Percentiles rank a stretch among this genome's conserved stretches.
These are phyloP conservation scores for Claviceps pazoutovae DNA, from an alignment of 2,329 filamentous ascomycete genomes.

Conservation along the genomic window DNA sequence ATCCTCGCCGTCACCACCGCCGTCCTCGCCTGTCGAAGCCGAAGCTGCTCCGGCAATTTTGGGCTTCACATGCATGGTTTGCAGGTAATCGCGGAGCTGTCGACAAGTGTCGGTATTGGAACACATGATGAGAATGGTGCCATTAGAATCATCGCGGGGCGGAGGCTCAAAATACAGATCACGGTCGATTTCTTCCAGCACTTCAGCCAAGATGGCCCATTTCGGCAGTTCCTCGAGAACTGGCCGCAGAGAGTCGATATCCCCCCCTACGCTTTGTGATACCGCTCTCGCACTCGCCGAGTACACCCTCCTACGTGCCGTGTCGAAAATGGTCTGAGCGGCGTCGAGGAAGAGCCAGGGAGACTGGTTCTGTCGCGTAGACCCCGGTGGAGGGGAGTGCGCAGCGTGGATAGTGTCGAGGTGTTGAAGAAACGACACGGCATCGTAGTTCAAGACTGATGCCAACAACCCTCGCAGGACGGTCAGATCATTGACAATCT, in stretches of 20 bases:
- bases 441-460: slow-evolving; percentile 70
- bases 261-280: slow-evolving; percentile 23
- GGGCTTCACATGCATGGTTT: slow-evolving; percentile 70
- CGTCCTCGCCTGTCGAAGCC: slow-evolving; percentile 19
- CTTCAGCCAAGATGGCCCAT: slow-evolving; percentile 78
- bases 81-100: slow-evolving; percentile 80
- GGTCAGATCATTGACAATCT: slow-evolving; percentile 81
- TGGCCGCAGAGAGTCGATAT: slow-evolving; percentile 53
- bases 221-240: slow-evolving; percentile 92
- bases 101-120: slow-evolving; percentile 72
- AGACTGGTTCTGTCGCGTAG: slow-evolving; percentile 75
- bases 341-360: slow-evolving; percentile 95
- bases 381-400: slow-evolving; percentile 76
- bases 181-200: slow-evolving; percentile 83
- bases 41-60: slow-evolving; percentile 23
- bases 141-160: slow-evolving; percentile 69
- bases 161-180: slow-evolving; percentile 75
- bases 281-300: slow-evolving; percentile 47
- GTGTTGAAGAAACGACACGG: slow-evolving; percentile 82
- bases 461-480: slow-evolving; percentile 74
- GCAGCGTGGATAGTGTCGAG: slow-evolving; percentile 88
- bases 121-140: slow-evolving; percentile 93
- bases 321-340: slow-evolving; percentile 85
- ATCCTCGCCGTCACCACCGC: slow-evolving; percentile 33
- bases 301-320: slow-evolving; percentile 78